phyloP scores from a whole-genome alignment of 2,329 filamentous ascomycete genomes.

The Fusarium luffae region DNA sequence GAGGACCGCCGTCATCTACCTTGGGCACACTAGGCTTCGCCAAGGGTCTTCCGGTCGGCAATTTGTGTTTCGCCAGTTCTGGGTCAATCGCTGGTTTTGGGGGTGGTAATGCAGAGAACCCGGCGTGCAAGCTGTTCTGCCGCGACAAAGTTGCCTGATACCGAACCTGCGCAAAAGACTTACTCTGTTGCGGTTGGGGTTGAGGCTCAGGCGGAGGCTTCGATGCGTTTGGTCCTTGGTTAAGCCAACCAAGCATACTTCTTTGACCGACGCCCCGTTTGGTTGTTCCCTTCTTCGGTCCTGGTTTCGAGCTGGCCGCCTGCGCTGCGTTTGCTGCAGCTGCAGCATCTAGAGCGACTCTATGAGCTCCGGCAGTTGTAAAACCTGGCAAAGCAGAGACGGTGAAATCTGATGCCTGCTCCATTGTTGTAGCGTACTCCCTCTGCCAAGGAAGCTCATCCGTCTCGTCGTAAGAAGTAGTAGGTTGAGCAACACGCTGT shows the following conservation, averaged over 20 bases:
- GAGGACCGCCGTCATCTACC: constrained; percentile 44
- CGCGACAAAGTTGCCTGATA: constrained; percentile 44
- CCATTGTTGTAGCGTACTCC: constrained; percentile 71
- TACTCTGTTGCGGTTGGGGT: constrained; percentile 22
- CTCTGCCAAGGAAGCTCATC: constrained; percentile 54
- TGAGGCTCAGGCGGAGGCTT: constrained; percentile 23
- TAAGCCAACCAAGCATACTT: constrained; percentile 57
- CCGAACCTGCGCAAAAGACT: constrained; percentile 39
- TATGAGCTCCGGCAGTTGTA: constrained; percentile 69
- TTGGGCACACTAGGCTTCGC: constrained; percentile 49
- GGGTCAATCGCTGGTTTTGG: constrained; percentile 45
- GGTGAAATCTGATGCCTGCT: constrained; percentile 67
- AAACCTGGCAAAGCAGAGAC: constrained; percentile 69
- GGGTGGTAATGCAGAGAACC: background rate
- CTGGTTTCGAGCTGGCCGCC: constrained; percentile 27
- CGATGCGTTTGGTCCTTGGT: constrained; percentile 34
- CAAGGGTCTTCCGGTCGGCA: constrained; percentile 53
- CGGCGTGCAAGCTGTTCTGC: constrained; percentile 23
- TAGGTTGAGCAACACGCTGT: constrained; percentile 42
- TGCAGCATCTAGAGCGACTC: constrained; percentile 51
- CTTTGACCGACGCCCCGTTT: constrained; percentile 54
- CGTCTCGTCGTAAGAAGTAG: constrained; percentile 19
- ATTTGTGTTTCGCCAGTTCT: constrained; percentile 53
- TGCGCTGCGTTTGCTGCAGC: constrained; percentile 32
- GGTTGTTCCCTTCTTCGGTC: constrained; percentile 44